Conservation (phyloP, 1,284 basidiomycete species). For the Coniophora puteana region DNA sequence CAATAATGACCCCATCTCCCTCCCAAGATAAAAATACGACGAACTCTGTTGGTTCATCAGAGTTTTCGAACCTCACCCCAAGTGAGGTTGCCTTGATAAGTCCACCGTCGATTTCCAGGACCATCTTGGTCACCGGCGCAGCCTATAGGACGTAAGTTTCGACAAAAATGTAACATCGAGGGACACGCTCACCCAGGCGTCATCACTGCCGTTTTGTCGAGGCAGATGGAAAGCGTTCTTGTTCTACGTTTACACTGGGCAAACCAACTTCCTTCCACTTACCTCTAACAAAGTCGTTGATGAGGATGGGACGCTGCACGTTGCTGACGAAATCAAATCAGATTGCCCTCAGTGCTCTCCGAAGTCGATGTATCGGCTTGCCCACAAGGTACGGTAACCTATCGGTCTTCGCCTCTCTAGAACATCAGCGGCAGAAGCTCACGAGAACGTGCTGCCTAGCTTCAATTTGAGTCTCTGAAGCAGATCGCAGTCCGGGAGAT, state of each 20-base stretch:
- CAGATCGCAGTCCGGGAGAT: background rate
- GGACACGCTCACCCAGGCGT: background rate
- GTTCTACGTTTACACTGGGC: background rate
- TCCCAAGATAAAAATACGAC: too few species aligned
- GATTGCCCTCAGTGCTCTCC: background rate
- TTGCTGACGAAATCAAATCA: too few species aligned
- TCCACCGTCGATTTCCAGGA: too few species aligned
- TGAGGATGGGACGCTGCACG: background rate
- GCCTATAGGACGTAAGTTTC: background rate
- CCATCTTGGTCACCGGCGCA: background rate
- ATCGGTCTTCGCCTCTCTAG: background rate
- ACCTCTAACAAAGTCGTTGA: background rate
- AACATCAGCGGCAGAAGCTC: background rate
- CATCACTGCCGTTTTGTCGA: background rate
- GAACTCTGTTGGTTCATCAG: too few species aligned
- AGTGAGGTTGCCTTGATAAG: too few species aligned
- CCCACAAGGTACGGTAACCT: background rate
- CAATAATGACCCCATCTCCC: too few species aligned
- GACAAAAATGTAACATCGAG: too few species aligned
- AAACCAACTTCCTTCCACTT: background rate
- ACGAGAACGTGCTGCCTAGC: background rate
- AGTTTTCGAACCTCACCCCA: too few species aligned
- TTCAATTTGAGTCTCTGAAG: background rate
- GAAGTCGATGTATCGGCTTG: conserved; percentile 1
- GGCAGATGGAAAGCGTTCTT: background rate